Percentiles rank a stretch among this genome's conserved stretches.
Evolutionary conservation across 2,329 filamentous ascomycete species (phyloP).

Genomic region (Madurella fahalii): DNA sequence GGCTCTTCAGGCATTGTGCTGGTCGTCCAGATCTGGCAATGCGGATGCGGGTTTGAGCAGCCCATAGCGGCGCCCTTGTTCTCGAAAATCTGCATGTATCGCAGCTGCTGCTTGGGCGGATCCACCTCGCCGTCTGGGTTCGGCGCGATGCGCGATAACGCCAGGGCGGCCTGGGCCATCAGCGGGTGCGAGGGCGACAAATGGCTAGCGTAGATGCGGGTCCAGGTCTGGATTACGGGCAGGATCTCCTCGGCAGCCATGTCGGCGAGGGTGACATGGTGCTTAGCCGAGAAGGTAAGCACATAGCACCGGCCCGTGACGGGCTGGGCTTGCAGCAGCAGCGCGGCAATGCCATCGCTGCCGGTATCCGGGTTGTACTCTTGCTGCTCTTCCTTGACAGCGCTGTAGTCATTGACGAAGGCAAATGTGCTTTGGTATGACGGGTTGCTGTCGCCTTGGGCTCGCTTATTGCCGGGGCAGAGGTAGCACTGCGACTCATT

Average conservation of each 20-base stretch:
- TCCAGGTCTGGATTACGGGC: conserved; percentile 86
- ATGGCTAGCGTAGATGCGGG: conserved; percentile 79
- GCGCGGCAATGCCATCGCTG: conserved; percentile 58
- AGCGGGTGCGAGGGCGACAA: conserved; percentile 69
- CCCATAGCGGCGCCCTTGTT: conserved; percentile 99
- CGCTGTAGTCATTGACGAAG: conserved; percentile 97
- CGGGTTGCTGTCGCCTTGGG: conserved; percentile 81
- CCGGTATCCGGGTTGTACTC: conserved; percentile 57
- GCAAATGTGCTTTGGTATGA: conserved; percentile 83
- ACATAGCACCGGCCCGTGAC: conserved; percentile 97
- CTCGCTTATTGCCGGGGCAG: conserved; percentile 85
- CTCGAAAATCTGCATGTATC: conserved; percentile 99
- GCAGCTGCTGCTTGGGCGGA: conserved; percentile 69
- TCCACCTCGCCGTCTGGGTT: conserved; percentile 36
- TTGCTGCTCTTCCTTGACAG: conserved; percentile 88
- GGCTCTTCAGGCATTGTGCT: conserved; percentile 89
- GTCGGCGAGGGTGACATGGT: conserved; percentile 90
- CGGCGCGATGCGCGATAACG: conserved; percentile 35
- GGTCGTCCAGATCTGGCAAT: conserved; percentile 95
- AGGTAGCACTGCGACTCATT: conserved; percentile 69
- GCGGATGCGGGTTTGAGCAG: conserved; percentile 96
- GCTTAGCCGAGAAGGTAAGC: conserved; percentile 85
- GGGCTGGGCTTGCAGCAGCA: conserved; percentile 75
- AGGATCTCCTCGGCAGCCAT: conserved; percentile 73
- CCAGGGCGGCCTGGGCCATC: conserved; percentile 36